Percentiles rank a stretch among this genome's conserved stretches.
These are phyloP conservation scores for Reticulascus tulasneorum DNA, from an alignment of 2,329 filamentous ascomycete species.

Conservation along the genomic window DNA sequence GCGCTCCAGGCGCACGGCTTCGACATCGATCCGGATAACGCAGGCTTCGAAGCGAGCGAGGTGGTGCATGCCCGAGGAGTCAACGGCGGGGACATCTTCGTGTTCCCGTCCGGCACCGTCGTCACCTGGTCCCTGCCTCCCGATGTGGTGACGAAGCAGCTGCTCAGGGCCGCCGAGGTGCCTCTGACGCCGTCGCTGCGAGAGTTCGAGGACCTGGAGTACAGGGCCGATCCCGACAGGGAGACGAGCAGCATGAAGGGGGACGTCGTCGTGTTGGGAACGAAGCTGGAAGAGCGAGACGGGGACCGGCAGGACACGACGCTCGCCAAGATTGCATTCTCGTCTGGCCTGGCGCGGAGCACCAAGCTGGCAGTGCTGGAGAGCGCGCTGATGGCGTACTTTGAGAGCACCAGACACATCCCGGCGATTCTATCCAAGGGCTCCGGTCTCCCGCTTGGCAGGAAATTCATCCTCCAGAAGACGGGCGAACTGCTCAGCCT, in stretches of 20 bases:
- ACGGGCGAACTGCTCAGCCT: constrained; percentile 88
- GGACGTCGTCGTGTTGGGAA: constrained; percentile 86
- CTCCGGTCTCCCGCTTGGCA: constrained; percentile 37
- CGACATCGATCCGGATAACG: constrained; percentile 57
- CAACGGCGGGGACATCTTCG: constrained; percentile 80
- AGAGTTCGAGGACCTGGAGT: constrained; percentile 89
- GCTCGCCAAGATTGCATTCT: constrained; percentile 93
- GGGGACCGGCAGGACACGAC: constrained; percentile 55
- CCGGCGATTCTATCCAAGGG: constrained; percentile 72
- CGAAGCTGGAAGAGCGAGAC: constrained; percentile 51
- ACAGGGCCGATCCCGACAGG: constrained; percentile 67
- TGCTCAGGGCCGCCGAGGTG: constrained; percentile 72
- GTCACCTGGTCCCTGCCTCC: constrained; percentile 88
- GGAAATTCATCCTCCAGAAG: constrained; percentile 83
- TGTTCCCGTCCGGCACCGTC: constrained; percentile 91
- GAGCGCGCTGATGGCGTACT: constrained; percentile 75
- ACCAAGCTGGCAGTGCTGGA: constrained; percentile 94
- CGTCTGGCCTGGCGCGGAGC: constrained; percentile 84
- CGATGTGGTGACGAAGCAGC: constrained; percentile 67
- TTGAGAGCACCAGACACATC: constrained; percentile 80
- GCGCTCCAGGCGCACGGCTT: constrained; percentile 58
- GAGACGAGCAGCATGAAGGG: constrained; percentile 77
- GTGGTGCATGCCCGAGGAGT: constrained; percentile 59
- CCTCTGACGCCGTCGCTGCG: constrained; percentile 64
- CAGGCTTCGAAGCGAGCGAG: constrained; percentile 57